Conservation (phyloP, 371 early-diverging fungal genomes). For the Dichotomocladium elegans region DNA sequence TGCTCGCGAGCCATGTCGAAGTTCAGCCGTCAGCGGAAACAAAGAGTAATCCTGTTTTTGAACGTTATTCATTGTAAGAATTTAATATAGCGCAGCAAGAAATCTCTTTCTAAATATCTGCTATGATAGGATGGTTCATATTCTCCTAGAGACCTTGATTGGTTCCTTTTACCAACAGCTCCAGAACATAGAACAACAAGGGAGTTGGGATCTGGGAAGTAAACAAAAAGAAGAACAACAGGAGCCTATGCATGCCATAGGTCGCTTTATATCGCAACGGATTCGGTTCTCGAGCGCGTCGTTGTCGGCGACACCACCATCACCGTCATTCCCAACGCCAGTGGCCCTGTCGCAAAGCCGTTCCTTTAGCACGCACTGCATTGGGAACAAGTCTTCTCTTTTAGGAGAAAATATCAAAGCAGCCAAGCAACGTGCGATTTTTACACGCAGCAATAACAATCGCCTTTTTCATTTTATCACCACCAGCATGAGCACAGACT, state of each 20-base stretch:
- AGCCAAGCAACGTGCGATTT: neutral
- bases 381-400: too few species aligned
- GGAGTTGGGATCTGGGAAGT: neutral
- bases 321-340: neutral
- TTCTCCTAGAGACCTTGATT: slow-evolving; percentile 1
- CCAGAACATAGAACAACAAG: neutral
- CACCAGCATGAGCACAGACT: neutral
- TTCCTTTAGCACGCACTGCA: too few species aligned
- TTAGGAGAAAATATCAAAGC: neutral
- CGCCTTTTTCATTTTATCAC: neutral
- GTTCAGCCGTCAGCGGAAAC: neutral
- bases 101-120: neutral
- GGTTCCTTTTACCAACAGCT: neutral
- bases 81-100: neutral
- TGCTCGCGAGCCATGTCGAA: neutral
- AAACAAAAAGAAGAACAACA: neutral
- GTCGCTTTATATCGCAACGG: too few species aligned
- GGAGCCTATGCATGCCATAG: too few species aligned
- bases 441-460: neutral
- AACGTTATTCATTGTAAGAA: neutral
- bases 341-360: too few species aligned
- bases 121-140: neutral
- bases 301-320: neutral
- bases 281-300: neutral
- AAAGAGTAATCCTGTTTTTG: too few species aligned